A percentile compares a stretch with the other conserved stretches of the same genome.
Conservation (phyloP, 352 stramenopile species). For the Phytophthora agathidicida region DNA sequence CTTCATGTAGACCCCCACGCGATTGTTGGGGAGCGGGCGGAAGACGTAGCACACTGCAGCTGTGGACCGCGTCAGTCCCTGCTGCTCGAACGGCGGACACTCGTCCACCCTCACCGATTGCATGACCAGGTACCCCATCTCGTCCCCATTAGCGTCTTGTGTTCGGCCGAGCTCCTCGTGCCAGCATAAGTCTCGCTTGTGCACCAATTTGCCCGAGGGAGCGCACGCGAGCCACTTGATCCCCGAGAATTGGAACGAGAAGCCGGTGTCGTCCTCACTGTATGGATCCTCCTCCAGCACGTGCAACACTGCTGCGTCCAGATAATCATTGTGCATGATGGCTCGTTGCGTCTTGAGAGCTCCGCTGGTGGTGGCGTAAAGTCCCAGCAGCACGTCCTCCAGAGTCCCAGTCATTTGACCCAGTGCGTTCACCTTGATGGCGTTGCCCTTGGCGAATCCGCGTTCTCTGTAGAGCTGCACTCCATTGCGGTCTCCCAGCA, state of each 20-base stretch:
- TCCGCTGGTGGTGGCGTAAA: constrained; percentile 53
- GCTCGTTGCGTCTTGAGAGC: constrained; percentile 64
- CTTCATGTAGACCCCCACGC: constrained; percentile 69
- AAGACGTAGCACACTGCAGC: constrained; percentile 74
- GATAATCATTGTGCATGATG: constrained; percentile 65
- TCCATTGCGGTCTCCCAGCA: constrained; percentile 53
- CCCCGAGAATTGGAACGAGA: constrained; percentile 58
- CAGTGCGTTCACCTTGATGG: constrained; percentile 54
- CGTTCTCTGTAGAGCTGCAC: constrained; percentile 68
- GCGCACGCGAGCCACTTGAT: constrained; percentile 69
- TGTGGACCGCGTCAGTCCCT: constrained; percentile 55
- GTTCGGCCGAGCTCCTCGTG: constrained; percentile 64
- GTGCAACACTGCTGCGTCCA: constrained; percentile 64
- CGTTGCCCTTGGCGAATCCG: constrained; percentile 52
- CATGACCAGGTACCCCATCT: constrained; percentile 70
- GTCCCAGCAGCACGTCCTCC: constrained; percentile 66
- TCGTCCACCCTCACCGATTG: constrained; percentile 56
- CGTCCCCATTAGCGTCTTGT: constrained; percentile 49
- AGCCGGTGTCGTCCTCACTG: constrained; percentile 54
- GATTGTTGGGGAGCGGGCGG: constrained; percentile 50
- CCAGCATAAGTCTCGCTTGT: constrained; percentile 75
- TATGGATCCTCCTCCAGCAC: constrained; percentile 61
- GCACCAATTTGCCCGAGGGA: constrained; percentile 53
- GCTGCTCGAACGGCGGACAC: constrained; percentile 64
- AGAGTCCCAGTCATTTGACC: constrained; percentile 57